Conservation (phyloP, 164 flowering plant species). For the Kalanchoe fedtschenkoi region DNA sequence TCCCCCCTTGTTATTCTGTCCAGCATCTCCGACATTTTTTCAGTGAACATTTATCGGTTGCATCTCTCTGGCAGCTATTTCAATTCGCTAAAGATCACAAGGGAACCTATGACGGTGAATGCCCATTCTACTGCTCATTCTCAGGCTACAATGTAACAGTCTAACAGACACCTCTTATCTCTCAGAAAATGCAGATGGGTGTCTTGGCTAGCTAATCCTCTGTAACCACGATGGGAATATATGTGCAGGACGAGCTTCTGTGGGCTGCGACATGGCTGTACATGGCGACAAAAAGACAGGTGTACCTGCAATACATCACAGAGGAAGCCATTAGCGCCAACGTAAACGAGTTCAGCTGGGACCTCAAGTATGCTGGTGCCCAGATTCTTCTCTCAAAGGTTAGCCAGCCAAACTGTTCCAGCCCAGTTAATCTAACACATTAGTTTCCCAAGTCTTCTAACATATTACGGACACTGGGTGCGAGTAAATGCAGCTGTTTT, state of each 20-base stretch:
- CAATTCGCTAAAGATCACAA: constrained; percentile 47
- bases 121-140: constrained; percentile 91
- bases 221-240: neutral
- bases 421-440: neutral
- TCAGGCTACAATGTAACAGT: constrained; percentile 73
- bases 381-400: constrained; percentile 68
- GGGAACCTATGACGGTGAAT: constrained; percentile 81
- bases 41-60: neutral
- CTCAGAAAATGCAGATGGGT: neutral
- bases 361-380: constrained; percentile 85
- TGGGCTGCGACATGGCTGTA: constrained; percentile 97
- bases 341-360: constrained; percentile 86
- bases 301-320: constrained; percentile 36
- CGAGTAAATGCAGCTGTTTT: constrained; percentile 35
- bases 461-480: neutral
- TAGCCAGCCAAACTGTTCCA: neutral
- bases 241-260: constrained; percentile 75
- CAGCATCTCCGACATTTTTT: neutral
- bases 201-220: too few species aligned
- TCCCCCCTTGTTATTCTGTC: too few species aligned
- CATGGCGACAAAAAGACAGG: constrained; percentile 39
- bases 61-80: constrained; percentile 45
- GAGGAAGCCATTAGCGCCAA: constrained; percentile 50
- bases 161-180: constrained; percentile 6
- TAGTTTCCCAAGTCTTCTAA: neutral